Evolutionary conservation across 768 basidiomycete species (phyloP), one percentile per base, ranked within the genome.

Genomic region (Boletus pseudo-olivaceus): DNA sequence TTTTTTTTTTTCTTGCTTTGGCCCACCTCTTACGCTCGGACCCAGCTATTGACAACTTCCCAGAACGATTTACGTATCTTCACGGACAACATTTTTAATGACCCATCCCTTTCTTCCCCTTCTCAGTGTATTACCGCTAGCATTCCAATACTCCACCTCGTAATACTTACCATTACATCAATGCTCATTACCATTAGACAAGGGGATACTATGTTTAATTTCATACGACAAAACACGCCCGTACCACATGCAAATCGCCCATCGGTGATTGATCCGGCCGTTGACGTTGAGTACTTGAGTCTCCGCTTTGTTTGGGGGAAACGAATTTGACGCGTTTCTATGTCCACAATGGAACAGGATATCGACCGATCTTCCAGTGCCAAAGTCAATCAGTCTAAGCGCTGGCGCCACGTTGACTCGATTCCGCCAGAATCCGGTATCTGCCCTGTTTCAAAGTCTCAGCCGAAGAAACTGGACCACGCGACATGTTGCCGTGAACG

Each of bases 361-460:
- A 45, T 47, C 51, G 43, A 37, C 58, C 29, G 62, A 54, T 66
- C 57, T 46, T 26, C 30, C 41, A 27, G 40, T 54, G 55, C 48
- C 58, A 57, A 64, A 67, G 63, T 55, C 56, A 64, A 64, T 57
- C 62, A 49, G 50, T 56, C 47, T 53, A 61, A 62, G 66, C 53
- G 54, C 62, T 53, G 51, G 57, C 41, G 51, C 53, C 53, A 55
- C 54, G 54, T 61, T 44, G 49, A 43, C 65, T 54, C 58, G 61
- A 54, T 37, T 19, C 43, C n/a, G 35, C 27, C 60, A 44, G 37
- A 39, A 39, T 43, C 33, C 33, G 35, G 44, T 32, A 23, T 15
- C 27, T 19, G 62, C 65, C 64, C 65, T 67, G 64, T 65, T 65
- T 67, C 65, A 64, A 44, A 26, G 2, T 11, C 15, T 1, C 54